Conservation (phyloP, 1,284 basidiomycete genomes). For the Boletellus deceptivus region DNA sequence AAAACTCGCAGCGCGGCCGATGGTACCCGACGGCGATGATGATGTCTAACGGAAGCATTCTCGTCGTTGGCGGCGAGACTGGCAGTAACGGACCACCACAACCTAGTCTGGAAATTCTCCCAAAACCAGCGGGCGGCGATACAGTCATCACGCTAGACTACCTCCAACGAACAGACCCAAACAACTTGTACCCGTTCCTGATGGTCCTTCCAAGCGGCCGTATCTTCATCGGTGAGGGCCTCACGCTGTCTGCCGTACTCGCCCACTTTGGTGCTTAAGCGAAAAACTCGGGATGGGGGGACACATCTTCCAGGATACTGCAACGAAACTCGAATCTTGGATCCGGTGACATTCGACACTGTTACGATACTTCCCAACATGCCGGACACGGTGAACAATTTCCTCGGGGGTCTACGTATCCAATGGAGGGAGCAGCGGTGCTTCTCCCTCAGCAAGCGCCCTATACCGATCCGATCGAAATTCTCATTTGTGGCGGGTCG, state of each 20-base stretch:
- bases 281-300: no score
- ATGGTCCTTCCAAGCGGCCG: conserved; percentile 62
- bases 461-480: conserved; percentile 64
- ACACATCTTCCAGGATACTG: conserved; percentile 52
- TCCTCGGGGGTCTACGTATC: conserved; percentile 71
- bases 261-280: not conserved
- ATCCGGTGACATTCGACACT: conserved; percentile 63
- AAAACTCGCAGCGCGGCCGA: conserved; percentile 49
- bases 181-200: conserved; percentile 77
- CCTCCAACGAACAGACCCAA: conserved; percentile 62
- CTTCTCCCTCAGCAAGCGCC: conserved; percentile 68
- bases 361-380: conserved; percentile 62
- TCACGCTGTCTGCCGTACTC: no score
- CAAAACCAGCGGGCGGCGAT: conserved; percentile 41
- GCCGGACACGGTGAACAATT: conserved; percentile 73
- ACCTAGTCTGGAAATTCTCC: conserved; percentile 64
- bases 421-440: conserved; percentile 68
- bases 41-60: conserved; percentile 65
- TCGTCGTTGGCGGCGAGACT: conserved; percentile 71
- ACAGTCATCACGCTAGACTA: conserved; percentile 46
- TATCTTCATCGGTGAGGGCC: conserved; percentile 58
- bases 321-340: conserved; percentile 75
- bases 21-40: conserved; percentile 72
- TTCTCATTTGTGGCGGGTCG: conserved; percentile 78
- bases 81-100: conserved; percentile 66